Conservation (phyloP, 257 asterid genomes). For the Solanum bulbocastanum region DNA sequence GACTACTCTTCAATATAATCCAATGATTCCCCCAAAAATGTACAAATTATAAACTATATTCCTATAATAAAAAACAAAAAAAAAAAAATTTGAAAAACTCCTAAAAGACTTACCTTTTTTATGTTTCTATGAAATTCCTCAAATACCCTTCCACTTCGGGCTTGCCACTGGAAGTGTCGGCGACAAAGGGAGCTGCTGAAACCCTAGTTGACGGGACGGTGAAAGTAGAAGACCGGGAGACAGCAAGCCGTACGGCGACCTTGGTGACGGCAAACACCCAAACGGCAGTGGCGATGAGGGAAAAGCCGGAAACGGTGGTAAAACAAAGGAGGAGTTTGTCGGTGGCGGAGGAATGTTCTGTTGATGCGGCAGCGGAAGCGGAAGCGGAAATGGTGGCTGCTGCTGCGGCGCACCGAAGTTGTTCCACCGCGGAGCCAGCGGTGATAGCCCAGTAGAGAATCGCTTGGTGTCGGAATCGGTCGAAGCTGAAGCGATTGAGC, state of each 20-base stretch:
- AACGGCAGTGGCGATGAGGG: conserved; percentile 44
- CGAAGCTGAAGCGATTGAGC: conserved; percentile 5
- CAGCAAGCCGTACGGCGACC: conserved; percentile 29
- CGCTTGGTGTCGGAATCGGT: conserved; percentile 2
- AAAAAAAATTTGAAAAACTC: conserved; percentile 7
- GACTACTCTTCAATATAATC: not conserved
- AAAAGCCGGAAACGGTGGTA: conserved; percentile 18
- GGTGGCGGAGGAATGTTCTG: conserved; percentile 26
- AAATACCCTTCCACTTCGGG: conserved; percentile 56
- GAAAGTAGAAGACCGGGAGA: conserved; percentile 42
- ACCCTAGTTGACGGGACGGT: conserved; percentile 65
- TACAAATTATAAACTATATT: conserved; percentile 20
- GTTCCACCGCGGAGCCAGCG: conserved; percentile 12
- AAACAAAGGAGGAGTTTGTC: conserved; percentile 5
- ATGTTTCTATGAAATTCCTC: conserved; percentile 10
- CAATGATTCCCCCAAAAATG: conserved; percentile 26
- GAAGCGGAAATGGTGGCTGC: conserved; percentile 11
- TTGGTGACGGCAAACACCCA: conserved; percentile 46
- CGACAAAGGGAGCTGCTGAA: conserved; percentile 67
- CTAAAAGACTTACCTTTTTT: conserved; percentile 34
- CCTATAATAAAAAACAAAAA: conserved; percentile 1
- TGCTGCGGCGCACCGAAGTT: conserved; percentile 4
- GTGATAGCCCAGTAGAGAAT: not conserved
- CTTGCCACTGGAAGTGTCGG: conserved; percentile 68
- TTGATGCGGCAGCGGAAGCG: conserved; percentile 1